These are phyloP conservation scores for Yarrowia keelungensis DNA, from an alignment of 805 yeast species.

Conservation along the genomic window DNA sequence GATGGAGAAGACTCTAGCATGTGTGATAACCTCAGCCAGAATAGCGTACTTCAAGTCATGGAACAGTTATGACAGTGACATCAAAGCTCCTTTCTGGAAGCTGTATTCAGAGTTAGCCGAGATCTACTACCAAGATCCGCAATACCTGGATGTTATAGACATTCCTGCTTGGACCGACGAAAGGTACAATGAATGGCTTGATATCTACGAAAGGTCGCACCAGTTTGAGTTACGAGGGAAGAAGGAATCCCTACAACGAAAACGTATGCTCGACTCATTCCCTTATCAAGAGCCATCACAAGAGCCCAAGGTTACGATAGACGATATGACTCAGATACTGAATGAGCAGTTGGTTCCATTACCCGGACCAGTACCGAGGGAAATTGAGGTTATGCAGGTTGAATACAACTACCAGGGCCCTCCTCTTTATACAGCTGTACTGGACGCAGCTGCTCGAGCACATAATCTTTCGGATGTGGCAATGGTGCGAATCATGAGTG, in stretches of 20 bases:
- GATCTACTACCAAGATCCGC: not conserved
- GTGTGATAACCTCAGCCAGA: not conserved
- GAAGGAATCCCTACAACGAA: not conserved
- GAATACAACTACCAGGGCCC: not conserved
- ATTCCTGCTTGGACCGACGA: slow-evolving; percentile 10
- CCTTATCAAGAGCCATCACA: not conserved
- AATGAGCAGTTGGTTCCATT: not conserved
- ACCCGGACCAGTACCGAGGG: not conserved
- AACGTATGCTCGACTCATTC: not conserved
- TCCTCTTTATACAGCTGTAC: not conserved
- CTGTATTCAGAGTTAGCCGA: slow-evolving; percentile 2
- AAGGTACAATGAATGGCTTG: not conserved
- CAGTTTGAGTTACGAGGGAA: no score
- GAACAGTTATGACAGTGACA: not conserved
- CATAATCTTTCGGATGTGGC: not conserved
- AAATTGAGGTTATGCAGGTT: not conserved
- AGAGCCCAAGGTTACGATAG: not conserved
- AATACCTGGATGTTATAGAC: not conserved
- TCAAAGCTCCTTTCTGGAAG: slow-evolving; percentile 9
- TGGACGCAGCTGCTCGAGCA: not conserved
- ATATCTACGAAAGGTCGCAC: not conserved
- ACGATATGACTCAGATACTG: not conserved
- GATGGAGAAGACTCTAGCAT: not conserved
- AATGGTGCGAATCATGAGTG: no score
- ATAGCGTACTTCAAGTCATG: slow-evolving; percentile 10